Evolutionary conservation across 805 yeast species (phyloP), one percentile per base, ranked within the genome.

Genomic region (Blastobotrys peoriensis): DNA sequence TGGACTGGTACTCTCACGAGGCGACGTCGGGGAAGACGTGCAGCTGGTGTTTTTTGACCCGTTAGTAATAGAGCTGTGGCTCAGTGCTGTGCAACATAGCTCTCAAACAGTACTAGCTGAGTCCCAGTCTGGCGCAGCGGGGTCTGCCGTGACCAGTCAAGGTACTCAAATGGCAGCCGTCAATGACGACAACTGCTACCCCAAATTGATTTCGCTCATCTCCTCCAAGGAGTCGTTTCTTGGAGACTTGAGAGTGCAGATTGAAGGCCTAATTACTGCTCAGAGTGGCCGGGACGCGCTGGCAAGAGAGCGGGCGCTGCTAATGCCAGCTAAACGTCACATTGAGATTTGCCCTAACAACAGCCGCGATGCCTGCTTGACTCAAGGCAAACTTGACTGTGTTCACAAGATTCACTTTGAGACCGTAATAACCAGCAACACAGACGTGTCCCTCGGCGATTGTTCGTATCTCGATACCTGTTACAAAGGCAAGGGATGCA

Each of bases 391-490:
- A 9, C 36, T 40, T 16, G 50, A 47, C 19, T 54, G 59, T 37
- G 34, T 44, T 10, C 33, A 40, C 37, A 54, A 65, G 50, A 51
- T 64, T 40, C 62, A 70, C 48, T 57, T 69, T 21, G 64, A 62
- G 48, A 61, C 64, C 2, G 47, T 61, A 8, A 36, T 59, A 6
- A 46, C 52, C 30, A 45, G 61, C 13, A 80, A 76, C 45, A 87
- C 96, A 0, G 97, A 91, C 55, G 44, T 65, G 2, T 65, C 71
- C 15, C 61, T 86, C 5, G 97, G 96, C 1, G 97, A 89, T 62
- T 89, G 98, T 60, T 88, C 96, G 6, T 89, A 89, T 59, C 70
- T 89, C 47, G 97, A 89, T 59, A 88, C 97, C 0, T 89, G 98
- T 59, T 96, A 86, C 65, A 87, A 87, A 63, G 74, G 86, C 60